These are phyloP conservation scores for Corylus avellana DNA, from an alignment of 306 rosid species.

Conservation along the genomic window DNA sequence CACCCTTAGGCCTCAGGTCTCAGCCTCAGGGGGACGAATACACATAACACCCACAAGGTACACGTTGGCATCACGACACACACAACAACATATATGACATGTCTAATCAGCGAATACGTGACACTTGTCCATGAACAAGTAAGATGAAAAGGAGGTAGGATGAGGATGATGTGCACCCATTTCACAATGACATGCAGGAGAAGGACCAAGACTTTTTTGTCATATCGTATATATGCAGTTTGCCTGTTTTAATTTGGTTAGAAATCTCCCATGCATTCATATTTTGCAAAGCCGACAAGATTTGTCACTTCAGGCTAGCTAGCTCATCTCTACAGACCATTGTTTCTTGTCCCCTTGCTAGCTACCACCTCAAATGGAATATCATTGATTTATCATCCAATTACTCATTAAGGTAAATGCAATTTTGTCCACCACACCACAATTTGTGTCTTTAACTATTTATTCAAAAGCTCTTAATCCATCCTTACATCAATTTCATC, in stretches of 20 bases:
- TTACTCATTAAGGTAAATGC: too few species aligned
- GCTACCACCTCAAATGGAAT: too few species aligned
- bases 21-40: neutral
- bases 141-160: neutral
- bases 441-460: too few species aligned
- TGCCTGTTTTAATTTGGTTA: neutral
- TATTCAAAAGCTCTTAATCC: too few species aligned
- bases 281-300: neutral
- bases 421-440: too few species aligned
- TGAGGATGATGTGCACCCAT: neutral
- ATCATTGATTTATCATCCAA: too few species aligned
- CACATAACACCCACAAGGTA: neutral
- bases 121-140: slow-evolving; percentile 11
- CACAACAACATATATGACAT: neutral
- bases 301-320: neutral
- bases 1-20: too few species aligned
- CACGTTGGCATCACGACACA: neutral
- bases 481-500: too few species aligned
- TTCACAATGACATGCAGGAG: neutral
- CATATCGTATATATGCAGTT: neutral
- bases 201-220: neutral
- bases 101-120: neutral
- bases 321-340: neutral
- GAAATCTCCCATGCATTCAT: neutral
- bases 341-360: neutral